A percentile compares a stretch with the other conserved stretches of the same genome.
phyloP scores from a whole-genome alignment of 1,284 basidiomycete genomes.

The Anthracocystis walkeri region DNA sequence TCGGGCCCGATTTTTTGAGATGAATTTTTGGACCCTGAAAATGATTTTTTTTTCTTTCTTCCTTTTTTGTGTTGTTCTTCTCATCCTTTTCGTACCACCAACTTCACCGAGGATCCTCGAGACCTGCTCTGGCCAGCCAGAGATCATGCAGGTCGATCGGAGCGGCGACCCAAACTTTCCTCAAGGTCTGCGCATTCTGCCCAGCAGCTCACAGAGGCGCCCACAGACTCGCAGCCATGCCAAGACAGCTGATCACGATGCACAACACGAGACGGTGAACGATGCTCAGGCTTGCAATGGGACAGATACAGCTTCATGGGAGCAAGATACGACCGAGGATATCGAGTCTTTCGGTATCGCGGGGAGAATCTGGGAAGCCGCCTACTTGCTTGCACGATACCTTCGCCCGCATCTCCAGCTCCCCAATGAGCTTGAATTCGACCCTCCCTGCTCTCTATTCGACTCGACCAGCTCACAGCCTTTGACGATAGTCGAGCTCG shows the following conservation, averaged over 20 bases:
- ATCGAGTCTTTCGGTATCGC: conserved; percentile 67
- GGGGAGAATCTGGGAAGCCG: conserved; percentile 67
- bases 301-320: conserved; percentile 36
- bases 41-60: background rate
- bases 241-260: background rate
- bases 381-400: conserved; percentile 59
- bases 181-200: conserved; percentile 47
- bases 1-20: conserved; percentile 27
- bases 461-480: background rate
- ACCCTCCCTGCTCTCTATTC: conserved; percentile 62
- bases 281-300: conserved; percentile 2
- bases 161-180: conserved; percentile 63
- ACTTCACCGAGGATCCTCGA: conserved; percentile 3
- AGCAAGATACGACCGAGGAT: conserved; percentile 57
- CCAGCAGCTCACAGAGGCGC: conserved; percentile 42
- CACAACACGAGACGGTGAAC: background rate
- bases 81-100: background rate
- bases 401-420: conserved; percentile 22
- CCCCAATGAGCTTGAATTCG: conserved; percentile 43
- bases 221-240: background rate
- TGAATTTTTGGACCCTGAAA: conserved; percentile 36
- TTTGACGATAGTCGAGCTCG: conserved; percentile 59
- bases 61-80: background rate
- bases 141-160: conserved; percentile 21
- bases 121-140: conserved; percentile 16